A percentile compares a stretch with the other conserved stretches of the same genome.
Evolutionary conservation across 345 rosid species (phyloP).

Genomic region (Lumnitzera racemosa): DNA sequence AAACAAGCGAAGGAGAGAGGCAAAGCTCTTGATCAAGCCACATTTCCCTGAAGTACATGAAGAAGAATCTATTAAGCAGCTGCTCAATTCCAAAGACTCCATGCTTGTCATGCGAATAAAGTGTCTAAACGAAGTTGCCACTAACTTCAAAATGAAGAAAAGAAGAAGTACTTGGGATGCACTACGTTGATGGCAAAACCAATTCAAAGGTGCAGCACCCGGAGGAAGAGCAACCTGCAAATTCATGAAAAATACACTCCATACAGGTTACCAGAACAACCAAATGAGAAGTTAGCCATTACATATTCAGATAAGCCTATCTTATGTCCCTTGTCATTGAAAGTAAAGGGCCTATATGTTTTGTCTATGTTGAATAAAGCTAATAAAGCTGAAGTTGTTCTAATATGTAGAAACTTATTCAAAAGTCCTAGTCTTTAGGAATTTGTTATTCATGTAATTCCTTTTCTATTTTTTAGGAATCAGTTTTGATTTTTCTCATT

Average conservation of each 20-base stretch:
- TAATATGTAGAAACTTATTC: too few relatives aligned
- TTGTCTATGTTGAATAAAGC: too few relatives aligned
- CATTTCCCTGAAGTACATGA: slow-evolving; percentile 18
- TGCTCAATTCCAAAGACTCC: slow-evolving; percentile 71
- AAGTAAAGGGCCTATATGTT: too few relatives aligned
- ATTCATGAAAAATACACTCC: slow-evolving; percentile 1
- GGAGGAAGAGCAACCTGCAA: slow-evolving; percentile 84
- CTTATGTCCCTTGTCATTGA: too few relatives aligned
- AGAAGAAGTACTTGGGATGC: slow-evolving; percentile 50
- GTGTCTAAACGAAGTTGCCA: slow-evolving; percentile 37
- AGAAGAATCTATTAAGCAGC: slow-evolving; percentile 45
- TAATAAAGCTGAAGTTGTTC: too few relatives aligned
- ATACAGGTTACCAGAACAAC: too few relatives aligned
- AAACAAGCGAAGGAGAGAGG: neutral
- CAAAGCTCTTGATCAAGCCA: slow-evolving; percentile 40
- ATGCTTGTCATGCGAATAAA: slow-evolving; percentile 41
- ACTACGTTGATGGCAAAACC: slow-evolving; percentile 73
- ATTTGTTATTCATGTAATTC: too few relatives aligned
- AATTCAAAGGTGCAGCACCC: slow-evolving; percentile 68
- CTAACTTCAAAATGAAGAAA: slow-evolving; percentile 71
- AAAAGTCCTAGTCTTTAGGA: too few relatives aligned
- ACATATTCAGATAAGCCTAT: too few relatives aligned
- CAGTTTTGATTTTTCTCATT: too few relatives aligned
- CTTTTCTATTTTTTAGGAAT: too few relatives aligned
- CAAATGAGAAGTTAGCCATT: too few relatives aligned